phyloP scores from a whole-genome alignment of 2,329 filamentous ascomycete genomes.

The Talaromyces marneffei region DNA sequence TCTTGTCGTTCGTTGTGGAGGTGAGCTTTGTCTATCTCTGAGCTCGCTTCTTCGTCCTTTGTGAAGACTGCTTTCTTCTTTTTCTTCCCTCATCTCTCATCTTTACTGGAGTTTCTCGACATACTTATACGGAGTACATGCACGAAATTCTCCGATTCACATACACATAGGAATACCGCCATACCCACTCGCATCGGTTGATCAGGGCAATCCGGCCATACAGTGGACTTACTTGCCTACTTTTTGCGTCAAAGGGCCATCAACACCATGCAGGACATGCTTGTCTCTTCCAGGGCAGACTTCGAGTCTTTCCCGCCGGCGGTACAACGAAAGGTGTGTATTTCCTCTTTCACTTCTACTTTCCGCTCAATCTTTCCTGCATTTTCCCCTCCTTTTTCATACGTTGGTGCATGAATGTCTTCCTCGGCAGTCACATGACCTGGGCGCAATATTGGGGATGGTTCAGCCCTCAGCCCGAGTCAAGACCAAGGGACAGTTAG shows the following conservation, averaged over 20 bases:
- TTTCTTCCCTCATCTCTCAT: neutral
- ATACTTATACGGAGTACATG: neutral
- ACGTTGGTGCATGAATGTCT: neutral
- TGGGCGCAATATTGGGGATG: neutral
- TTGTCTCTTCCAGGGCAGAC: conserved; percentile 27
- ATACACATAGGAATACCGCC: neutral
- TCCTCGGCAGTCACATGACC: neutral
- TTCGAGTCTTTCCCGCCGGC: conserved; percentile 52
- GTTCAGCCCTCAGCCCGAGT: neutral
- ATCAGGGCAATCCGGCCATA: neutral
- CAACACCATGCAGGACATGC: conserved; percentile 13
- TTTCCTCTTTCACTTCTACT: neutral
- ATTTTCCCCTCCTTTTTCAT: neutral
- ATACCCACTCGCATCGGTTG: neutral
- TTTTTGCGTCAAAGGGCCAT: neutral
- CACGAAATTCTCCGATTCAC: neutral
- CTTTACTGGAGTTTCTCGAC: neutral
- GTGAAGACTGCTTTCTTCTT: neutral
- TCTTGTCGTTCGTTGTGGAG: neutral
- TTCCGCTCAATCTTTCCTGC: neutral
- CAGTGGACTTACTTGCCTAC: too few relatives aligned
- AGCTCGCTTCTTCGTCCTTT: too few relatives aligned
- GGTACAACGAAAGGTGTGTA: conserved; percentile 54
- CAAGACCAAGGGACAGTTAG: neutral
- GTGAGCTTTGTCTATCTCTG: neutral